phyloP scores from a whole-genome alignment of 2,329 filamentous ascomycete species.

The Penicillium brevicompactum region DNA sequence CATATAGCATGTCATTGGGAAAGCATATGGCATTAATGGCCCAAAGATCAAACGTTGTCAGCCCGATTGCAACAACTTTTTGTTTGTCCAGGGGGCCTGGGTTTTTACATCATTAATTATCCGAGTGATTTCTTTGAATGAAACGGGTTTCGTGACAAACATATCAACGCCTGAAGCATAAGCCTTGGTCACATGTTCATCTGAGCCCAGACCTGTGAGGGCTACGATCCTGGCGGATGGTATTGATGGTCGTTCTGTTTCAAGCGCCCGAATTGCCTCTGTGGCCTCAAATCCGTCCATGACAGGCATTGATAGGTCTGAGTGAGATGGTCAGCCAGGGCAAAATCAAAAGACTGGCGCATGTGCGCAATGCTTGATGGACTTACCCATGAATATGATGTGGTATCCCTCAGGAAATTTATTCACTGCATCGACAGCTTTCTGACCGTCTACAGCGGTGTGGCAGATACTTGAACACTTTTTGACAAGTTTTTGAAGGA shows the following conservation, averaged over 20 bases:
- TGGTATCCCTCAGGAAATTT: constrained; percentile 25
- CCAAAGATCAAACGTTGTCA: no score
- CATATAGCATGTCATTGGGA: no score
- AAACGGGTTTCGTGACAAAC: constrained; percentile 35
- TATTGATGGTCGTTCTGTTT: constrained; percentile 19
- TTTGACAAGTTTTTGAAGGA: constrained; percentile 27
- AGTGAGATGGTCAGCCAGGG: constrained; percentile 3
- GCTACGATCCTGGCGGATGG: constrained; percentile 35
- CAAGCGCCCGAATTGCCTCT: constrained; percentile 35
- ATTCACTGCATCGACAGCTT: constrained; percentile 32
- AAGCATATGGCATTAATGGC: no score
- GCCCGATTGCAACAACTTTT: no score
- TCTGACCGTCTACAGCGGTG: constrained; percentile 34
- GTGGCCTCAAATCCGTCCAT: constrained; percentile 47
- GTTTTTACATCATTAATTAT: background rate
- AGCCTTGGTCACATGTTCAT: constrained; percentile 34
- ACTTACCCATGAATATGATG: constrained; percentile 35
- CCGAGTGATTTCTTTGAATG: constrained; percentile 34
- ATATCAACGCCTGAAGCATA: constrained; percentile 38
- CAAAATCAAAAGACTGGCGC: background rate
- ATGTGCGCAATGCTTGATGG: constrained; percentile 30
- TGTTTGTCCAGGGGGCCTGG: no score
- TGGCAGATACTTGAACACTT: constrained; percentile 23
- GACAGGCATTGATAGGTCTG: constrained; percentile 44
- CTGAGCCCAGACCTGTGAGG: constrained; percentile 37